These are phyloP conservation scores for Zizania latifolia DNA, from an alignment of 176 grass and related monocot genomes.

Conservation along the genomic window DNA sequence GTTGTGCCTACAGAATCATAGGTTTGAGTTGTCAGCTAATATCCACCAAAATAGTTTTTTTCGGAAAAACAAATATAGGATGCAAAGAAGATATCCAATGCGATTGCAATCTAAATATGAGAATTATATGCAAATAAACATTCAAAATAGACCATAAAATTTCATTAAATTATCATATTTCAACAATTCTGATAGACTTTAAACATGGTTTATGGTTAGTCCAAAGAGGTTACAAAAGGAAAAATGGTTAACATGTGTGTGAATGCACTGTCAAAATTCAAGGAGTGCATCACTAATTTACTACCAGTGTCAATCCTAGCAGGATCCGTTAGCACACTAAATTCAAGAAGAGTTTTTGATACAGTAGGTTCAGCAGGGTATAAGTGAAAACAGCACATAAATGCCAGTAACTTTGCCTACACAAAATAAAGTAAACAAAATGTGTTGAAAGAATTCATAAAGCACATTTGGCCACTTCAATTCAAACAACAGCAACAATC, in stretches of 20 bases:
- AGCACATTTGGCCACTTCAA: neutral
- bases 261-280: neutral
- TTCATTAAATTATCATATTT: neutral
- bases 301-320: too few relatives aligned
- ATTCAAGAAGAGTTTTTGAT: neutral
- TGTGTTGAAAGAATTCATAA: too few relatives aligned
- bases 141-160: neutral
- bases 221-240: neutral
- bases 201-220: too few relatives aligned
- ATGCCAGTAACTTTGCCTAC: neutral
- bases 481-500: neutral
- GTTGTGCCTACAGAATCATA: slow-evolving; percentile 28
- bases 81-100: neutral
- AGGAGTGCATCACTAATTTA: neutral
- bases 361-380: neutral
- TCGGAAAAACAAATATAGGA: neutral
- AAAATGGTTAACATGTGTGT: neutral
- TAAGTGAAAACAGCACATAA: neutral
- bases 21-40: neutral
- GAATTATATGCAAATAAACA: neutral
- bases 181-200: neutral
- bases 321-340: neutral
- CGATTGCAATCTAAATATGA: neutral
- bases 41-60: neutral
- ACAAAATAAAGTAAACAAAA: too few relatives aligned